A percentile compares a stretch with the other conserved stretches of the same genome.
These are phyloP conservation scores for Xylaria sp. DNA, from an alignment of 2,329 filamentous ascomycete species.

Conservation along the genomic window DNA sequence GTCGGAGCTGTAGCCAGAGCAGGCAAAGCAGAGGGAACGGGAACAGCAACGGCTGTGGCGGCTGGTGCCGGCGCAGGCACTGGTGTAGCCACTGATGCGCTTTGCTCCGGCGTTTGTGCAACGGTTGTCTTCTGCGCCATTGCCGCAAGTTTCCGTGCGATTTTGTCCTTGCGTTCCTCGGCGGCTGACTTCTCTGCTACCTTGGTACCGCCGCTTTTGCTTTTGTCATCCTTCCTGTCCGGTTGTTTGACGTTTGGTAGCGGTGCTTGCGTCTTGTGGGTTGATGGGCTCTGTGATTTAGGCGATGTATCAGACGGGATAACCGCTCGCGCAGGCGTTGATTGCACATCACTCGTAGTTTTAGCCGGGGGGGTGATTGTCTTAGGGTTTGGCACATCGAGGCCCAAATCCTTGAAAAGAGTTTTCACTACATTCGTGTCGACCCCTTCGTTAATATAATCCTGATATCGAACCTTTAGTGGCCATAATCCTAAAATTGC, in stretches of 20 bases:
- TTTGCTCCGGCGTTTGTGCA: slow-evolving; percentile 37
- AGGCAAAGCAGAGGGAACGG: slow-evolving; percentile 9
- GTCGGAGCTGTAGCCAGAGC: slow-evolving; percentile 1
- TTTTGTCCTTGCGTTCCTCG: slow-evolving; percentile 51
- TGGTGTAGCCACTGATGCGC: slow-evolving; percentile 16
- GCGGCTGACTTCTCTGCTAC: slow-evolving; percentile 45
- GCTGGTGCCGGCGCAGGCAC: slow-evolving; percentile 14
- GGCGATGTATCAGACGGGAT: slow-evolving; percentile 17
- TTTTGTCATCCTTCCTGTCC: slow-evolving; percentile 18
- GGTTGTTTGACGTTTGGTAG: slow-evolving; percentile 14
- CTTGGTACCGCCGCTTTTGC: slow-evolving; percentile 31
- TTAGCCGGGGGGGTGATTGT: slow-evolving; percentile 30
- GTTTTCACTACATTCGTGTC: slow-evolving; percentile 68
- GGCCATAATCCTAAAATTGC: slow-evolving; percentile 73
- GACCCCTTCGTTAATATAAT: slow-evolving; percentile 78
- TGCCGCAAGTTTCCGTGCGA: slow-evolving; percentile 49
- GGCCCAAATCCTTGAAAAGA: slow-evolving; percentile 75
- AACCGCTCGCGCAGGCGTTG: slow-evolving; percentile 9
- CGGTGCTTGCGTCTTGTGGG: slow-evolving; percentile 19
- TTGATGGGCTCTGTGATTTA: slow-evolving; percentile 23
- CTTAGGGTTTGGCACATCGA: slow-evolving; percentile 56
- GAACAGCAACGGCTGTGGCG: slow-evolving; percentile 13
- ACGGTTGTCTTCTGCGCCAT: slow-evolving; percentile 47
- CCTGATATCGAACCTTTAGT: slow-evolving; percentile 76
- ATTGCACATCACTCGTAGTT: slow-evolving; percentile 14